Conservation (phyloP, 2,329 filamentous ascomycete genomes). For the Penicillium sp. region DNA sequence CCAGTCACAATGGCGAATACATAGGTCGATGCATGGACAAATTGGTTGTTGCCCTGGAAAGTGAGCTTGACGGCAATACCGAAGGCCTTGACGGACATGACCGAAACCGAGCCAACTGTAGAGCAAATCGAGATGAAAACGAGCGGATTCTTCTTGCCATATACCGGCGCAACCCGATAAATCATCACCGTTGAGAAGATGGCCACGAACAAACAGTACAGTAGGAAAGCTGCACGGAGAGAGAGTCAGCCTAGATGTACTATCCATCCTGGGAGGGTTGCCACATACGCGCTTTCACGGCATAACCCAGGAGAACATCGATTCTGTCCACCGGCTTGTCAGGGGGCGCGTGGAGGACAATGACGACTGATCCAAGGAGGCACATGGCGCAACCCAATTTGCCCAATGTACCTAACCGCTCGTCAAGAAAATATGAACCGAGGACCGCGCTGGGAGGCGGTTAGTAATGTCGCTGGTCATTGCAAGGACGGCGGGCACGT, state of each 20-base stretch:
- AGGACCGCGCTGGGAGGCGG: slow-evolving; percentile 66
- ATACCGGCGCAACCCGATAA: slow-evolving; percentile 82
- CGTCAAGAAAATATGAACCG: slow-evolving; percentile 89
- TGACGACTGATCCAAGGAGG: slow-evolving; percentile 92
- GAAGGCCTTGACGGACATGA: slow-evolving; percentile 99
- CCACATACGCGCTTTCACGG: slow-evolving; percentile 77
- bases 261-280: not conserved
- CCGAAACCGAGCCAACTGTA: slow-evolving; percentile 91
- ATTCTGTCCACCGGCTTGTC: slow-evolving; percentile 89
- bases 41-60: slow-evolving; percentile 89
- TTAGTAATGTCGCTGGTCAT: slow-evolving; percentile 16
- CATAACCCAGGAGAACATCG: slow-evolving; percentile 86
- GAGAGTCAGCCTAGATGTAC: not conserved
- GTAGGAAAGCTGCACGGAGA: slow-evolving; percentile 68
- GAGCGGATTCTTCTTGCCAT: slow-evolving; percentile 93
- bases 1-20: slow-evolving; percentile 91
- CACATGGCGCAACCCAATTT: slow-evolving; percentile 96
- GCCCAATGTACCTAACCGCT: slow-evolving; percentile 84
- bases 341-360: slow-evolving; percentile 93
- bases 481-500: slow-evolving; percentile 22
- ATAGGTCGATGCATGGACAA: slow-evolving; percentile 90
- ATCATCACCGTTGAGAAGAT: slow-evolving; percentile 92
- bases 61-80: slow-evolving; percentile 97
- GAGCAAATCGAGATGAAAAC: slow-evolving; percentile 98
- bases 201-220: slow-evolving; percentile 78